phyloP scores from a whole-genome alignment of 139 green algal genomes.

The Tetradesmus lagerheimii region DNA sequence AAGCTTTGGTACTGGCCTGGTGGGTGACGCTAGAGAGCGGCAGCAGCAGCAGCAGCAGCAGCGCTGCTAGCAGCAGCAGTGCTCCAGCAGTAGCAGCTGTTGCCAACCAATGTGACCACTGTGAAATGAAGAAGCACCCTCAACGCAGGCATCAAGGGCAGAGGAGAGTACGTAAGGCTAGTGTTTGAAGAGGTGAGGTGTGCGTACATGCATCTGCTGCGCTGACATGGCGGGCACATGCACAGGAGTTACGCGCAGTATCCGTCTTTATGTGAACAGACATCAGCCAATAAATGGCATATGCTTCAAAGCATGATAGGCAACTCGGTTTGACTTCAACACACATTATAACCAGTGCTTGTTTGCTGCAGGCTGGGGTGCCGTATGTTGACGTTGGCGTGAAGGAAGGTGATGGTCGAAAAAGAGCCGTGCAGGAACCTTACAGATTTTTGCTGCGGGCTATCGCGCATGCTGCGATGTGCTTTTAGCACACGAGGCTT shows the following conservation, averaged over 20 bases:
- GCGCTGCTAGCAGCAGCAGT: slow-evolving; percentile 7
- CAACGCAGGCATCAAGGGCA: slow-evolving; percentile 58
- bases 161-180: slow-evolving; percentile 62
- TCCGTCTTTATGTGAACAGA: no score
- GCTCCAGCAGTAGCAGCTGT: background rate
- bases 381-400: slow-evolving; percentile 53
- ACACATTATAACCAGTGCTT: no score
- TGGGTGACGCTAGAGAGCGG: background rate
- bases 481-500: no score
- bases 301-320: no score
- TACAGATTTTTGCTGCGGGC: no score
- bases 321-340: no score
- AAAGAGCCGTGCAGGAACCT: no score
- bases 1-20: slow-evolving; percentile 20
- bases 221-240: no score
- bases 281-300: no score
- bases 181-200: slow-evolving; percentile 53
- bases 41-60: background rate
- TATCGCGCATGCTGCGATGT: no score
- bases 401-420: background rate
- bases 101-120: background rate
- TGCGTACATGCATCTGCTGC: background rate
- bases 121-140: background rate
- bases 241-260: no score
- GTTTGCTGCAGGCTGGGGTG: slow-evolving; percentile 40